Base-by-base conservation (phyloP, 768 basidiomycete genomes). In the Boletus reticulatus region DNA sequence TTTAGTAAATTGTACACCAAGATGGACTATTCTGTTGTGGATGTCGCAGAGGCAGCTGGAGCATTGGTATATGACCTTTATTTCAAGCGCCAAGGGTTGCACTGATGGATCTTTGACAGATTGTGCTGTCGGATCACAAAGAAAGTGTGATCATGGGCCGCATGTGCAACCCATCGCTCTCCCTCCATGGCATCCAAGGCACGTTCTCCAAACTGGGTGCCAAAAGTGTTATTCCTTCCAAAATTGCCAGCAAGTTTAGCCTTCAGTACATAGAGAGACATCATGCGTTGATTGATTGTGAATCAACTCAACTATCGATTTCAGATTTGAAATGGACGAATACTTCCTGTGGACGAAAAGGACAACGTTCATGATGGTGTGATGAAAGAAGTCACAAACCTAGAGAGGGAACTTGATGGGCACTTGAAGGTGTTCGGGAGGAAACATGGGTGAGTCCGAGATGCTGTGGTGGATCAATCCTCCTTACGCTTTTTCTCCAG, bases 181-280 rank as follows among this genome's bases (percentile, higher is more conserved):
- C 92, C 3, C 74, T 98, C 24, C 95, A 98, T 69, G 96, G 96
- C 12, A 95, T 98, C 64, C 92, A 97, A 72, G 94, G 95, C 47
- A 95, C 94, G 2, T 97, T 95, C 77, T 91, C 83, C 52, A 84
- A 83, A 0, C 79, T 82, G 0, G 92, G 3, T 83, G 80, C 17
- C 19, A 94, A 93, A 83, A 98, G 96, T 0, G 95, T 98, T 65
- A 98, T 98, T 55, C 95, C 95, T 0, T 92, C 93, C 32, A 85
- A 86, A 56, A 92, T 89, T 11, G 71, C 81, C 36, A 94, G 94
- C 43, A 97, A 97, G 73, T 98, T 97, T 79, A 94, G 92, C 65
- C 90, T 98, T 71, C 89, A 95, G 78, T 88, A 71, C 29, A 80
- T 72, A 16, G 19, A 34, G 32, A 39, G 32, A 39, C 16, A n/a